Conservation (phyloP, 768 basidiomycete genomes). For the Dentipellis fragilis region DNA sequence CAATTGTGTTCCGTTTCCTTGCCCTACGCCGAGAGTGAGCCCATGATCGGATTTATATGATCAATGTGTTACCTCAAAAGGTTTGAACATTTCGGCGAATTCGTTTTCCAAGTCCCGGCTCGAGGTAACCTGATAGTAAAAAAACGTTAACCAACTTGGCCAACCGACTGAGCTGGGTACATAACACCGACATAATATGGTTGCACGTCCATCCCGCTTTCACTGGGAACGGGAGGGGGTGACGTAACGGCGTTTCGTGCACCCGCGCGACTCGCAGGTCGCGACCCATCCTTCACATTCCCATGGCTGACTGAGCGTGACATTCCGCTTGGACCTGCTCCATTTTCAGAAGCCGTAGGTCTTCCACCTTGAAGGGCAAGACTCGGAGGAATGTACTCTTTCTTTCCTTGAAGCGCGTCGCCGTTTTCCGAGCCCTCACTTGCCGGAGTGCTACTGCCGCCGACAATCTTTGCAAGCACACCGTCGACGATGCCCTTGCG, state of each 20-base stretch:
- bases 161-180: neutral
- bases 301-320: slow-evolving; percentile 39
- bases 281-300: slow-evolving; percentile 37
- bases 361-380: slow-evolving; percentile 47
- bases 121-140: slow-evolving; percentile 59
- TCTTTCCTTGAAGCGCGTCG: slow-evolving; percentile 28
- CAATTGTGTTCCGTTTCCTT: slow-evolving; percentile 97
- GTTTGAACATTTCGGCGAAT: slow-evolving; percentile 66
- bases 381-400: slow-evolving; percentile 72
- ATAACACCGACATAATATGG: slow-evolving; percentile 55
- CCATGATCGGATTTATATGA: neutral
- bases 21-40: slow-evolving; percentile 40
- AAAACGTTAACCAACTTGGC: neutral
- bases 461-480: slow-evolving; percentile 61
- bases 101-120: slow-evolving; percentile 78
- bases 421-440: slow-evolving; percentile 54
- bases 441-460: slow-evolving; percentile 31
- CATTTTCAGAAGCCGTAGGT: slow-evolving; percentile 19
- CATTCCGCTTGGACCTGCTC: slow-evolving; percentile 21
- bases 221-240: slow-evolving; percentile 30
- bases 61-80: slow-evolving; percentile 57
- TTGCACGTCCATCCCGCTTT: slow-evolving; percentile 32
- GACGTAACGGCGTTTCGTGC: slow-evolving; percentile 21
- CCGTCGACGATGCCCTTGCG: slow-evolving; percentile 81
- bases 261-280: slow-evolving; percentile 56